Base-by-base conservation (phyloP, 106 monocot species). In the Platanthera guangdongensis region DNA sequence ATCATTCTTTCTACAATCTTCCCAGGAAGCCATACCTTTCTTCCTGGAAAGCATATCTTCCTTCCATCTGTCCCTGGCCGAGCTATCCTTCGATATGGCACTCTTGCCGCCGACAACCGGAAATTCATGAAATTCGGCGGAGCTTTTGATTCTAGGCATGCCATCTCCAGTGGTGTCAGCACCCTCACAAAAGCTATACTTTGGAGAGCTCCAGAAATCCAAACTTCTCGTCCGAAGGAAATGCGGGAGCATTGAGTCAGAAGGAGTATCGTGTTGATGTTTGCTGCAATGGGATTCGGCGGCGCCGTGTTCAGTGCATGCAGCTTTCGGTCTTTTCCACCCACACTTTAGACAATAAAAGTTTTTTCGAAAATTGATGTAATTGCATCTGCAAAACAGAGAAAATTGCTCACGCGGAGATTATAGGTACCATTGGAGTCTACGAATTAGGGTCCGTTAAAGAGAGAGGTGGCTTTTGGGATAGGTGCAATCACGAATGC, bases 301-400 rank as follows among this genome's bases (percentile, higher is more conserved):
- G 4, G 47, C 32, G 78, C 39, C 14, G 3, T 81, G 75, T 57
- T 25, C 74, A 64, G 9, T 75, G 45, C 39, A 78, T 18, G 77
- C 71, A 71, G 76, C 76, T 69, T 89, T 95, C 15, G 95, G 92
- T 57, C 95, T 80, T 68, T 87, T 95, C 95, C 92, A 95, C n/a
- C 81, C 86, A 75, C 95, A 95, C 78, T 84, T 95, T 69, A 90
- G 80, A 74, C 95, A 95, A 6, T 83, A 18, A 63, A 54, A 76
- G 48, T 95, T 95, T 74, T 82, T 90, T 53, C 84, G 54, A 60
- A 95, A 95, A 77, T 95, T 95, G 18, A 95, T 76, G 73, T 88
- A 95, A 74, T 86, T 88, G 73, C 95, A 95, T 75, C 90, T 95
- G 82, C 74, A 81, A 73, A 76, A 70, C 2, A 55, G 13, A 8